Percentiles rank a stretch among this genome's conserved stretches.
phyloP scores from a whole-genome alignment of 2,329 filamentous ascomycete species.

The Cladosporium sp. region DNA sequence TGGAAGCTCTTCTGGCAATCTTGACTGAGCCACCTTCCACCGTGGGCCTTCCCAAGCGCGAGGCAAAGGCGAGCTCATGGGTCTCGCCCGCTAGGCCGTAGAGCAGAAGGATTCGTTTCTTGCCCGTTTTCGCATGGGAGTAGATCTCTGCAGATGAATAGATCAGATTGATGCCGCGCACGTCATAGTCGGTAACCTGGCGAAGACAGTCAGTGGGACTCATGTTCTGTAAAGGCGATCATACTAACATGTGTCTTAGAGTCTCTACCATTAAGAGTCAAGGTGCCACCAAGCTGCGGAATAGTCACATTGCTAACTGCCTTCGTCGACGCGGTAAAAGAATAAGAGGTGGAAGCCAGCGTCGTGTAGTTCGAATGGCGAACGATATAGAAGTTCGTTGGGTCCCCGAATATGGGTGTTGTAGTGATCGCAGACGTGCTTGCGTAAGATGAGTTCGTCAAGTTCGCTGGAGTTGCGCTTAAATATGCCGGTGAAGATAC shows the following conservation, averaged over 20 bases:
- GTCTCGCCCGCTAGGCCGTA: constrained; percentile 58
- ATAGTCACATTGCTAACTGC: constrained; percentile 51
- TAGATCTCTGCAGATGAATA: constrained; percentile 67
- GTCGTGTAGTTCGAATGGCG: constrained; percentile 58
- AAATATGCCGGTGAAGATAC: constrained; percentile 67
- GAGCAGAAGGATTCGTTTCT: constrained; percentile 55
- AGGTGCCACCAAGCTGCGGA: constrained; percentile 51
- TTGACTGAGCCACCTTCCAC: constrained; percentile 37
- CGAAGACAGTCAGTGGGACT: neutral
- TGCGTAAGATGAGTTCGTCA: constrained; percentile 47
- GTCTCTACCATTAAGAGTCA: constrained; percentile 57
- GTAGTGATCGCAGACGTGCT: constrained; percentile 48
- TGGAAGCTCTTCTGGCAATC: constrained; percentile 34
- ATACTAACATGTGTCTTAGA: constrained; percentile 55
- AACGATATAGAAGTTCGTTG: constrained; percentile 58
- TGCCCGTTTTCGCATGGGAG: constrained; percentile 58
- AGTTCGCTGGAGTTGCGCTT: constrained; percentile 49
- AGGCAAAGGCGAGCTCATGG: constrained; percentile 55
- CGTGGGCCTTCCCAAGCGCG: constrained; percentile 27
- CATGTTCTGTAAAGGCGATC: neutral
- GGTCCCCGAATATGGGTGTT: constrained; percentile 55
- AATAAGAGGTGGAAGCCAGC: constrained; percentile 54
- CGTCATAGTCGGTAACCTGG: constrained; percentile 55
- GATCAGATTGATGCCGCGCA: constrained; percentile 53
- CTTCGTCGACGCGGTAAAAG: constrained; percentile 56